phyloP scores from a whole-genome alignment of 176 grass and related monocot genomes.

The Eragrostis curvula region DNA sequence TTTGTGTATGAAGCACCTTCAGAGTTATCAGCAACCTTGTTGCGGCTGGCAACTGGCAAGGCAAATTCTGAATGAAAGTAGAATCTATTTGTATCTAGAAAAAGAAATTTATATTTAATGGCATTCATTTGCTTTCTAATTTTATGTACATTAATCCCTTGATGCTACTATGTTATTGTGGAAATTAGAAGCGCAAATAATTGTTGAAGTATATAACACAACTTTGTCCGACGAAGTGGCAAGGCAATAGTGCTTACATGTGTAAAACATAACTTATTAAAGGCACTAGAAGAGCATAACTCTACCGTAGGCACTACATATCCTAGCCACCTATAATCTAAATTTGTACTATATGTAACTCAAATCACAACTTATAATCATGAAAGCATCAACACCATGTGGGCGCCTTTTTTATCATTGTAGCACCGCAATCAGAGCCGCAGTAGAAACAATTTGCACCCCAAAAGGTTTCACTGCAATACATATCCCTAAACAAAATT shows the following conservation, averaged over 20 bases:
- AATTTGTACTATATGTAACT: background rate
- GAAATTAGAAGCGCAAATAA: background rate
- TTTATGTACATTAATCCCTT: too few relatives aligned
- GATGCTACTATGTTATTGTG: too few relatives aligned
- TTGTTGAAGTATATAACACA: background rate
- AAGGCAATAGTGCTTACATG: background rate
- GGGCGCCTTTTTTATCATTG: constrained; percentile 1
- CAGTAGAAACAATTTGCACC: background rate
- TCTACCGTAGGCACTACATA: background rate
- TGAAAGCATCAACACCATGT: background rate
- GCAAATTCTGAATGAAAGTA: background rate
- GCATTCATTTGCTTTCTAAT: background rate
- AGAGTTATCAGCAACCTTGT: background rate
- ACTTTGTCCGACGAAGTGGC: background rate
- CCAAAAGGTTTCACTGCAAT: background rate
- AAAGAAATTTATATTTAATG: background rate
- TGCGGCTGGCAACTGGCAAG: background rate
- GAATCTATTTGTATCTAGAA: background rate
- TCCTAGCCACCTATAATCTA: background rate
- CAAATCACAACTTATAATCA: background rate
- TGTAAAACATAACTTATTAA: too few relatives aligned
- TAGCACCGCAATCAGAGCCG: background rate
- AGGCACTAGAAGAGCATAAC: background rate
- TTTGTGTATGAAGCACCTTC: too few relatives aligned
- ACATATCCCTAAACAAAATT: background rate